Percentiles rank a stretch among this genome's conserved stretches.
Evolutionary conservation across 1,284 basidiomycete genomes (phyloP).

Genomic region (Tilletia caries): DNA sequence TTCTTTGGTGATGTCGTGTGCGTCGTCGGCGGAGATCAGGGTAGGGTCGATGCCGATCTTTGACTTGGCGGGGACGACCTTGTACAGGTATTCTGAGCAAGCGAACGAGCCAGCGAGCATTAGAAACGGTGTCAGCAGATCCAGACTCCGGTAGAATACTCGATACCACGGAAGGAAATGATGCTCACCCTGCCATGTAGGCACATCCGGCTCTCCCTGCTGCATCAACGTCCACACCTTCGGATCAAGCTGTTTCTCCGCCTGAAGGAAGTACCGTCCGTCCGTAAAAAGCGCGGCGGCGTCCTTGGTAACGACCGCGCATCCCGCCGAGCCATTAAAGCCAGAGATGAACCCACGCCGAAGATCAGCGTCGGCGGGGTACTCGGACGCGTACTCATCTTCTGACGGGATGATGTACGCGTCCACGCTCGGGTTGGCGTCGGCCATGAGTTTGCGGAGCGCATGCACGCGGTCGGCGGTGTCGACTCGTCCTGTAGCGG

Average conservation of each 20-base stretch:
- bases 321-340: slow-evolving; percentile 81
- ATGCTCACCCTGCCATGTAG: slow-evolving; percentile 71
- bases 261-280: slow-evolving; percentile 90
- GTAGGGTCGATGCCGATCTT: slow-evolving; percentile 48
- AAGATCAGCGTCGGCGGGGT: slow-evolving; percentile 64
- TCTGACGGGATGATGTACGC: slow-evolving; percentile 54
- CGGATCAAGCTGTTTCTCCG: slow-evolving; percentile 76
- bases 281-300: slow-evolving; percentile 74
- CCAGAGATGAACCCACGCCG: slow-evolving; percentile 82
- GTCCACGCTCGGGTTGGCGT: slow-evolving; percentile 25
- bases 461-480: slow-evolving; percentile 38
- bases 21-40: slow-evolving; percentile 50
- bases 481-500: slow-evolving; percentile 42
- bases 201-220: slow-evolving; percentile 70
- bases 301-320: slow-evolving; percentile 58
- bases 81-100: slow-evolving; percentile 34
- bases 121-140: too few relatives aligned
- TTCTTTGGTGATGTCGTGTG: slow-evolving; percentile 32
- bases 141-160: too few relatives aligned
- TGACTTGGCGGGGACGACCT: slow-evolving; percentile 29
- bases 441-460: slow-evolving; percentile 39
- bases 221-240: slow-evolving; percentile 90
- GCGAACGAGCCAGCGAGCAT: too few relatives aligned
- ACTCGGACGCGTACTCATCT: slow-evolving; percentile 78
- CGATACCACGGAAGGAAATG: not conserved